Evolutionary conservation across 2,329 filamentous ascomycete genomes (phyloP).

Genomic region (Pestalotiopsis sp.): DNA sequence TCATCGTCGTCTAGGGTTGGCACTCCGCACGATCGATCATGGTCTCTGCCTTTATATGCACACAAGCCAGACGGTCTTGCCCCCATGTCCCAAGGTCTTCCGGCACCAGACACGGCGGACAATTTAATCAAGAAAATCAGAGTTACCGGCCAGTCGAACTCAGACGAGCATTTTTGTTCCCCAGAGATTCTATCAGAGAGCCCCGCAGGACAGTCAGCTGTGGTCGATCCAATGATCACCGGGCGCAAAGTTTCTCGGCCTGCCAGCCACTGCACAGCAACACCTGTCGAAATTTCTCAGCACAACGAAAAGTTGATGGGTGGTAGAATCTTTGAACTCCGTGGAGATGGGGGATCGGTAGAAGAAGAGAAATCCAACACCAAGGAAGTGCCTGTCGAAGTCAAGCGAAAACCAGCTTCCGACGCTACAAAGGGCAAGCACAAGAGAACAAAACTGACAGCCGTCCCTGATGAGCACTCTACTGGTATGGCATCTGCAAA

Average conservation of each 20-base stretch:
- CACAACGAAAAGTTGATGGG: background rate
- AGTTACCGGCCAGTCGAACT: fast-evolving
- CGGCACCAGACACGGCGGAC: too few relatives aligned
- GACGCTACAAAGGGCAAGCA: background rate
- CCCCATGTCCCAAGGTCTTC: too few relatives aligned
- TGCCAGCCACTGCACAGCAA: background rate
- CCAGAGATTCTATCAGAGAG: too few relatives aligned
- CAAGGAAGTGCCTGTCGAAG: background rate
- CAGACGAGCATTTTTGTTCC: too few relatives aligned
- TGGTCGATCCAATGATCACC: background rate
- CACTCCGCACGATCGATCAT: too few relatives aligned
- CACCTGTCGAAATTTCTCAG: background rate
- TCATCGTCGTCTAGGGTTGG: too few relatives aligned
- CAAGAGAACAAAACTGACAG: background rate
- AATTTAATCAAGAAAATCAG: too few relatives aligned
- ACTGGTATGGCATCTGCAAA: background rate
- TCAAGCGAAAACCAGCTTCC: background rate
- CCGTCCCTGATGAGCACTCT: background rate
- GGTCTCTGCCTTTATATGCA: too few relatives aligned
- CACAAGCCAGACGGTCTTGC: too few relatives aligned
- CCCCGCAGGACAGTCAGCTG: background rate
- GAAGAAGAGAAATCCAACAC: background rate
- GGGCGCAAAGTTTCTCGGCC: background rate
- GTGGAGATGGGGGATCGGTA: background rate
- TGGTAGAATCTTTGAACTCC: background rate